Percentiles rank a stretch among this genome's conserved stretches.
Evolutionary conservation across 352 stramenopile species (phyloP).

Genomic region (Plasmopara halstedii): DNA sequence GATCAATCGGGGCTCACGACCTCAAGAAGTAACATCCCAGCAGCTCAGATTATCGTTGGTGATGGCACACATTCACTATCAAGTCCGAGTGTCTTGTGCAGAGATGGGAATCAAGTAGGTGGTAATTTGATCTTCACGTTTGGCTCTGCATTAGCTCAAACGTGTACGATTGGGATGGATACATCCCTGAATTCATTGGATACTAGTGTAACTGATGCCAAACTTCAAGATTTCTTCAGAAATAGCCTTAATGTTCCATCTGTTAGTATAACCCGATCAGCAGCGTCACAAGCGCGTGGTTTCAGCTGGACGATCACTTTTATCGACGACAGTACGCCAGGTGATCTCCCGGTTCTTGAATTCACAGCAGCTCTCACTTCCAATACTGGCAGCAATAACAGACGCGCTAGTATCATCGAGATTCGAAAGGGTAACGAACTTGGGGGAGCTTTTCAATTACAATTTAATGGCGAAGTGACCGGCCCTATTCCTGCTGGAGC

Average conservation of each 20-base stretch:
- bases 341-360: conserved; percentile 59
- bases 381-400: conserved; percentile 16
- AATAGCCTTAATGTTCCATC: conserved; percentile 36
- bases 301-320: conserved; percentile 83
- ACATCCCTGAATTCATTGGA: conserved; percentile 26
- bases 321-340: conserved; percentile 50
- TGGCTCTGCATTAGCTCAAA: conserved; percentile 36
- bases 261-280: conserved; percentile 40
- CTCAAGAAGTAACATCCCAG: conserved; percentile 10
- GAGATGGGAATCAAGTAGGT: conserved; percentile 87
- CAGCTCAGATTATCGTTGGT: conserved; percentile 33
- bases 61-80: conserved; percentile 18
- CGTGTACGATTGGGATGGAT: conserved; percentile 35
- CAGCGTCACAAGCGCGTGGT: conserved; percentile 52
- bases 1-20: conserved; percentile 11
- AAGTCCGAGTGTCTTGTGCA: conserved; percentile 34
- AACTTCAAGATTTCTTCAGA: conserved; percentile 34
- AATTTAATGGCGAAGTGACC: conserved; percentile 90
- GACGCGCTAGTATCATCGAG: conserved; percentile 52
- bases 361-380: conserved; percentile 20
- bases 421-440: conserved; percentile 82
- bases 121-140: conserved; percentile 73
- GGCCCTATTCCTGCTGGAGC: conserved; percentile 85
- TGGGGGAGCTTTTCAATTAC: conserved; percentile 86
- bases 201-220: conserved; percentile 22